These are phyloP conservation scores for Schizothecium vesticola DNA, from an alignment of 495 filamentous ascomycete species.

Conservation along the genomic window DNA sequence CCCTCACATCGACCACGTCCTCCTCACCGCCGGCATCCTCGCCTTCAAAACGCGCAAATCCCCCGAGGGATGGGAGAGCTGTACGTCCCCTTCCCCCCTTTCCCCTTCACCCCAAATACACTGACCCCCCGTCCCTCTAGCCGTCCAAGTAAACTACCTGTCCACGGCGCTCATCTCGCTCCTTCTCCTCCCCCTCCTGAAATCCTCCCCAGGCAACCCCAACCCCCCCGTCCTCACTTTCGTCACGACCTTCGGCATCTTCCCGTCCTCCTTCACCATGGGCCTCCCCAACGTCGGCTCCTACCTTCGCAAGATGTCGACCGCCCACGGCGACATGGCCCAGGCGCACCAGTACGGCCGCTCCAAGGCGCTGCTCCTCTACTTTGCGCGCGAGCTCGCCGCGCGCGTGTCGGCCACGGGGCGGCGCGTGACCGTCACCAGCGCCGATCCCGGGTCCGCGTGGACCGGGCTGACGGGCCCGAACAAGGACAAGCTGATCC, in stretches of 20 bases:
- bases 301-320: constrained; percentile 22
- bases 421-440: constrained; percentile 20
- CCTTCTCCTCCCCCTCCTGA: constrained; percentile 36
- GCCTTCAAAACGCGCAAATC: constrained; percentile 21
- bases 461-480: constrained; percentile 18
- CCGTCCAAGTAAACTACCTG: constrained; percentile 27
- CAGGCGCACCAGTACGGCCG: constrained; percentile 24
- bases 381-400: constrained; percentile 24
- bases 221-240: constrained; percentile 22
- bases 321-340: constrained; percentile 21
- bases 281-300: constrained; percentile 21
- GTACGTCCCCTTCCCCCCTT: constrained; percentile 3
- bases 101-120: background rate
- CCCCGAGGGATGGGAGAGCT: constrained; percentile 24
- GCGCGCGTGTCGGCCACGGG: constrained; percentile 5
- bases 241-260: constrained; percentile 23
- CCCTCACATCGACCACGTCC: constrained; percentile 20
- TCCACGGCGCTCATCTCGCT: constrained; percentile 35
- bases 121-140: background rate
- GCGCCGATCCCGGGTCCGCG: constrained; percentile 20
- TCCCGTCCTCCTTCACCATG: constrained; percentile 20
- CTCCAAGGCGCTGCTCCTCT: constrained; percentile 23
- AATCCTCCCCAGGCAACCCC: constrained; percentile 20
- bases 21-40: constrained; percentile 23
- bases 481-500: constrained; percentile 16